Base-by-base conservation (phyloP, 768 basidiomycete genomes). In the Pisolithus tinctorius region DNA sequence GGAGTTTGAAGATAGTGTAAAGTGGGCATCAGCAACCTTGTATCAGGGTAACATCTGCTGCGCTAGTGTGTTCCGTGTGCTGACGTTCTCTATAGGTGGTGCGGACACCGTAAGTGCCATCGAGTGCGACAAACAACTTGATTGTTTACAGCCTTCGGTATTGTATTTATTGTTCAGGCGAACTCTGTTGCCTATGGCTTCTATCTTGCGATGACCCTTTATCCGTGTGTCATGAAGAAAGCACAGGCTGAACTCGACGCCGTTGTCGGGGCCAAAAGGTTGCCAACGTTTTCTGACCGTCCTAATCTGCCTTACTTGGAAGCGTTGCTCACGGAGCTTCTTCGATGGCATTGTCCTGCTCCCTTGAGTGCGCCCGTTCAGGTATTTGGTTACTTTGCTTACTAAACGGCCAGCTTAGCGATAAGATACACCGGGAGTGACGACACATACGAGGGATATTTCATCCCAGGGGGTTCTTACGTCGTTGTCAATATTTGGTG, bases 121-220 rank as follows among this genome's bases (percentile, higher is more conserved):
- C 30, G 11, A 11, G 30, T 31, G 30, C 10, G 30, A 11, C 10
- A 11, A 9, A 31, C 30, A 11, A 31, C 30, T 40, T 3, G 14
- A 23, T n/a, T 23, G 48, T 45, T 34, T 49, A 14, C 23, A 49
- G n/a, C 1, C 17, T 11, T 37, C 20, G 10, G 23, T 1, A 6
- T 5, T 41, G 27, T 41, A 23, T 23, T 9, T 42, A 34, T n/a
- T 34, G 79, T 45, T 14, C n/a, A 60, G 61, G 25, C 57, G 6
- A 44, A 38, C 11, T 55, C 61, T 2, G 23, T 52, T 1, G 30
- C 47, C 5, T 57, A 50, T 43, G 50, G 53, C 7, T 59, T 61
- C 39, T 54, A 54, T 20, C 62, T 66, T 16, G 67, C 62, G 2
- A 68, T 67, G 67, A 55, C 58, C 17, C 58, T 64, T 42, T 55